Conservation (phyloP, 2,329 filamentous ascomycete genomes). For the Colletotrichum neosansevieriae region DNA sequence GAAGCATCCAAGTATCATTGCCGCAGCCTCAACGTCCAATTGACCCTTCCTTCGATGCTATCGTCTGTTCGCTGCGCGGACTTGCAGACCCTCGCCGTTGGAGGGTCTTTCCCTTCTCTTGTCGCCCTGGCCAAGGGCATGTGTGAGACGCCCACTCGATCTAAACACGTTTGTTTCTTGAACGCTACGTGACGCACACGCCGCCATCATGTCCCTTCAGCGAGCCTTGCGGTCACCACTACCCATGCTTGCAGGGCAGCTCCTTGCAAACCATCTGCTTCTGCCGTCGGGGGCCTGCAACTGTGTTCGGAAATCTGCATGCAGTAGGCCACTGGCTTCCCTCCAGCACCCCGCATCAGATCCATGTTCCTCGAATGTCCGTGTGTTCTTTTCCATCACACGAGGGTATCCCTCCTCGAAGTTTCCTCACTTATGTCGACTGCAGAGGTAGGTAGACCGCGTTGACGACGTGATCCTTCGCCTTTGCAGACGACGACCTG, state of each 20-base stretch:
- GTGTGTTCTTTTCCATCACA: conserved; percentile 6
- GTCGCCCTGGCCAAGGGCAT: conserved; percentile 7
- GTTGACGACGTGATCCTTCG: too few relatives aligned
- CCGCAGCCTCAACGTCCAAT: not conserved
- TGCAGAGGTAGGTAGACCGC: too few relatives aligned
- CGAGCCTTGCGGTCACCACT: conserved; percentile 1
- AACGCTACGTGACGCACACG: conserved; percentile 29
- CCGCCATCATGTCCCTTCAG: conserved; percentile 17
- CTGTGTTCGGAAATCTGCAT: conserved; percentile 17
- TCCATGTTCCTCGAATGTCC: conserved; percentile 18
- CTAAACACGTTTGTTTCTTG: conserved; percentile 28
- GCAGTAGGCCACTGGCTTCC: conserved; percentile 8
- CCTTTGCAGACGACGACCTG: not conserved
- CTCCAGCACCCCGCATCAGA: conserved; percentile 30
- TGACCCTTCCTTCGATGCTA: conserved; percentile 5
- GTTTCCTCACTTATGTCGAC: not conserved
- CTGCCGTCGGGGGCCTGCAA: conserved; percentile 18
- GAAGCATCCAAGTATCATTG: conserved; percentile 24
- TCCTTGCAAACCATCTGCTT: conserved; percentile 11
- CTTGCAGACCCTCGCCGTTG: conserved; percentile 15
- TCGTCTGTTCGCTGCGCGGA: conserved; percentile 18
- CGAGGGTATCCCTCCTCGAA: not conserved
- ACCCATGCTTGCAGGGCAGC: conserved; percentile 5
- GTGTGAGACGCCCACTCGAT: conserved; percentile 25
- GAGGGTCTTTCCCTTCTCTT: conserved; percentile 8